These are phyloP conservation scores for Backusella tarrabulga DNA, from an alignment of 192 early-diverging fungal genomes.

Conservation along the genomic window DNA sequence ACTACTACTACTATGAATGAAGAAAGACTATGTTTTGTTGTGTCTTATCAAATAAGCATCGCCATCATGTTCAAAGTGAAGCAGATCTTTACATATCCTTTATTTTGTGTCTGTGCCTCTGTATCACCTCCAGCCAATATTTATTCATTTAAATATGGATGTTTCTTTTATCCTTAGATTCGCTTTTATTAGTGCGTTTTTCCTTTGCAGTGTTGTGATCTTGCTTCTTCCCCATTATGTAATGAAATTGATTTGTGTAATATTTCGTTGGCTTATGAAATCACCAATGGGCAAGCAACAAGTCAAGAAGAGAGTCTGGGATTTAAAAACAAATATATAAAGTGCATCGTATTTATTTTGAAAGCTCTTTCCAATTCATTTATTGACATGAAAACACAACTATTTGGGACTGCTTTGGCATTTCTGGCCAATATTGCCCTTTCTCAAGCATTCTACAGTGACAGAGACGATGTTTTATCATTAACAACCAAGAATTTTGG, in stretches of 20 bases:
- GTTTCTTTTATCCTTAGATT: too few species aligned
- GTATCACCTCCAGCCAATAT: too few species aligned
- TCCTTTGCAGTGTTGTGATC: too few species aligned
- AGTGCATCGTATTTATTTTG: background rate
- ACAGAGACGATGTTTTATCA: constrained; percentile 48
- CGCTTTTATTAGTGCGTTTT: too few species aligned
- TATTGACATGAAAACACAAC: background rate
- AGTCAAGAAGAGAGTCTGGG: background rate
- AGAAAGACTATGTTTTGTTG: too few species aligned
- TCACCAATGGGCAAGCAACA: constrained; percentile 14
- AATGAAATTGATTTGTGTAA: background rate
- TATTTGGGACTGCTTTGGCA: background rate
- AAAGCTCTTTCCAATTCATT: background rate
- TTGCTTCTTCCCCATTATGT: too few species aligned
- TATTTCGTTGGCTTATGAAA: background rate
- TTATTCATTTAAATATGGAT: too few species aligned
- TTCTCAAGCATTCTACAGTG: constrained; percentile 49
- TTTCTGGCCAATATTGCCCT: background rate
- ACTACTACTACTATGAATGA: too few species aligned
- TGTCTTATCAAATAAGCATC: too few species aligned
- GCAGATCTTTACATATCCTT: too few species aligned
- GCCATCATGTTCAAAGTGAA: too few species aligned
- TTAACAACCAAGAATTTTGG: constrained; percentile 61
- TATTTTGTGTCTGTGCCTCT: too few species aligned
- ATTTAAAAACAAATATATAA: background rate